Evolutionary conservation across 2,329 filamentous ascomycete genomes (phyloP), one percentile per base, ranked within the genome.

Genomic region (Colletotrichum lentis): DNA sequence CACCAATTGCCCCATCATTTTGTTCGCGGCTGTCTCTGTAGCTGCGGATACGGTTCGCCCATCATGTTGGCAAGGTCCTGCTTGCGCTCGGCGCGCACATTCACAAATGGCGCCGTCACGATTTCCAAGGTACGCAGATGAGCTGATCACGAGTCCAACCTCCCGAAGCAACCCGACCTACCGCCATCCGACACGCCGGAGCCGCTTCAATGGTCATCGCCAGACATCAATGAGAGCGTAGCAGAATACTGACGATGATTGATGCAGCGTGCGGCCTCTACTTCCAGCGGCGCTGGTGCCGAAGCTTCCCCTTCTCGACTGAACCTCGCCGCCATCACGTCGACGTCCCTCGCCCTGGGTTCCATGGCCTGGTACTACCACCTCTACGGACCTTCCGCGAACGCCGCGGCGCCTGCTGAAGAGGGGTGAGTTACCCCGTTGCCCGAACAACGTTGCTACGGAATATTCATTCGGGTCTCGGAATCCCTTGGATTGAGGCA

Each of bases 361-460:
- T 95, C 95, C 74, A 90, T 95, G 77, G 94, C 93, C 75, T 98
- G 94, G 94, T 98, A 97, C 85, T 97, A 95, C 82, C 93, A 97
- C 83, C 90, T 97, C 75, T 98, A 97, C 82, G 96, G 94, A 77
- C 89, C 92, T 76, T 90, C 91, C 76, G 91, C 92, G 71, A 88
- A 93, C 81, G 96, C 96, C 75, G 91, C 91, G 90, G 94, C 95
- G 75, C 94, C 93, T 72, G 91, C 91, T 77, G 96, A 99, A 86
- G 96, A 99, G 89, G 96, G 96, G 96, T 99, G 87, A 90, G 95
- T 91, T 60, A 61, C 35, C 31, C 8, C 27, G 37, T 41, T 58
- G 22, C 46, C n/a, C 31, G 61, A 43, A 39, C 20, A 47, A 31
- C 31, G 53, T 35, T 58, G 70, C 65, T 70, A 66, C 61, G 50